These are phyloP conservation scores for Hortiboletus campestris DNA, from an alignment of 768 basidiomycete genomes.

Conservation along the genomic window DNA sequence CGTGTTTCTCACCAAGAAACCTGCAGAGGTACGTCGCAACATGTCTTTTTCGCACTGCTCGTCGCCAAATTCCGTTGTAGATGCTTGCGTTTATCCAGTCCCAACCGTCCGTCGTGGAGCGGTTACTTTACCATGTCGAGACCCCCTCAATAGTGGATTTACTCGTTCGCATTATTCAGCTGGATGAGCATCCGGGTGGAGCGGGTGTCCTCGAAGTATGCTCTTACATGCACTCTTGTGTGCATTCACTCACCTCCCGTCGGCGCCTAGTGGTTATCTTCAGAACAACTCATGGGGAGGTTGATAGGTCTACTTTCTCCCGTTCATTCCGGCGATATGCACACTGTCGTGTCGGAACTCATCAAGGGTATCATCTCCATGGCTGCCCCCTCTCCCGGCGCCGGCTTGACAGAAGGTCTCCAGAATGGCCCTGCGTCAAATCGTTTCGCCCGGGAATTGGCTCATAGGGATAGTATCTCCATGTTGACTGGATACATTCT, in stretches of 20 bases:
- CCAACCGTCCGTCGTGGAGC: constrained; percentile 77
- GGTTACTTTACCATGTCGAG: constrained; percentile 82
- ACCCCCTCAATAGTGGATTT: constrained; percentile 91
- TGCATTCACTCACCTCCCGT: constrained; percentile 29
- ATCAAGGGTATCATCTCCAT: constrained; percentile 94
- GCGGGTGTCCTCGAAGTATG: constrained; percentile 85
- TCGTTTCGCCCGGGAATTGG: constrained; percentile 85
- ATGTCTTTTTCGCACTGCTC: constrained; percentile 17
- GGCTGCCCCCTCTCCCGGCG: constrained; percentile 82
- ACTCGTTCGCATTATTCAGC: constrained; percentile 83
- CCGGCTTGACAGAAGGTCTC: constrained; percentile 66
- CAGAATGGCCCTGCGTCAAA: constrained; percentile 78
- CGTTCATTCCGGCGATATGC: constrained; percentile 66
- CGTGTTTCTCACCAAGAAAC: constrained; percentile 84
- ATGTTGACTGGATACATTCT: constrained; percentile 78
- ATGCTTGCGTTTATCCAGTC: constrained; percentile 91
- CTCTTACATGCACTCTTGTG: constrained; percentile 34
- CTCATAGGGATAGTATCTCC: constrained; percentile 64
- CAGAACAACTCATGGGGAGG: constrained; percentile 76
- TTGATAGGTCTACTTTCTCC: constrained; percentile 85
- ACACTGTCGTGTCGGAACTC: constrained; percentile 84
- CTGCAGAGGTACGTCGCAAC: constrained; percentile 67
- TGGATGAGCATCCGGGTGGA: constrained; percentile 81
- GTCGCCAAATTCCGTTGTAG: constrained; percentile 42
- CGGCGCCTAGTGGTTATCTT: constrained; percentile 76